These are phyloP conservation scores for Megacollybia marginata DNA, from an alignment of 768 basidiomycete genomes.

Conservation along the genomic window DNA sequence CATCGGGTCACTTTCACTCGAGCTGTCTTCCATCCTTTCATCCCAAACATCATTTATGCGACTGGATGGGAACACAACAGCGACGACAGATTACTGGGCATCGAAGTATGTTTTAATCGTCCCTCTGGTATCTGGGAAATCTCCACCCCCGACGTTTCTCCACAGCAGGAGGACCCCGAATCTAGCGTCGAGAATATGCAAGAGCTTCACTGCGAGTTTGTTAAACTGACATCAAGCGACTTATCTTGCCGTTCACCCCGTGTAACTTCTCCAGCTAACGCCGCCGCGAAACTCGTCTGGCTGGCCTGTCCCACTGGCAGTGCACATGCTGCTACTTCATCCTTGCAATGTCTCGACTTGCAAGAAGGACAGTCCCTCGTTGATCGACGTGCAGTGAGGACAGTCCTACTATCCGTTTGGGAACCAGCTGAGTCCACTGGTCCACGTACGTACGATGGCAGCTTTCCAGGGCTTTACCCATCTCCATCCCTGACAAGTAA, in stretches of 20 bases:
- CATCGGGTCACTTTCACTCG: slow-evolving; percentile 43
- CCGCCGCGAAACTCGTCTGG: slow-evolving; percentile 24
- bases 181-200: slow-evolving; percentile 8
- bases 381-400: too few relatives aligned
- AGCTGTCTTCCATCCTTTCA: slow-evolving; percentile 38
- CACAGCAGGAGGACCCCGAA: too few relatives aligned
- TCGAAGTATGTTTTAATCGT: slow-evolving; percentile 55
- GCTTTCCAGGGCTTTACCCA: slow-evolving; percentile 61
- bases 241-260: slow-evolving; percentile 57
- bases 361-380: too few relatives aligned
- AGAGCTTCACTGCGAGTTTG: slow-evolving; percentile 5
- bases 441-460: too few relatives aligned
- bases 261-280: slow-evolving; percentile 20
- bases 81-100: slow-evolving; percentile 53
- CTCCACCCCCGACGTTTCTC: slow-evolving; percentile 2
- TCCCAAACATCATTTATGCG: slow-evolving; percentile 36
- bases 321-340: slow-evolving; percentile 49
- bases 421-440: too few relatives aligned
- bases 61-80: slow-evolving; percentile 54
- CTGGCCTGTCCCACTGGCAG: slow-evolving; percentile 49
- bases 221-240: slow-evolving; percentile 34
- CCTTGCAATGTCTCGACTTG: slow-evolving; percentile 35
- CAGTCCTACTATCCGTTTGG: too few relatives aligned
- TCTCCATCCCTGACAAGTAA: slow-evolving; percentile 35
- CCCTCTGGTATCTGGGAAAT: slow-evolving; percentile 52